Percentiles rank a stretch among this genome's conserved stretches.
Evolutionary conservation across 345 rosid species (phyloP).

Genomic region (Ailanthus altissimus): DNA sequence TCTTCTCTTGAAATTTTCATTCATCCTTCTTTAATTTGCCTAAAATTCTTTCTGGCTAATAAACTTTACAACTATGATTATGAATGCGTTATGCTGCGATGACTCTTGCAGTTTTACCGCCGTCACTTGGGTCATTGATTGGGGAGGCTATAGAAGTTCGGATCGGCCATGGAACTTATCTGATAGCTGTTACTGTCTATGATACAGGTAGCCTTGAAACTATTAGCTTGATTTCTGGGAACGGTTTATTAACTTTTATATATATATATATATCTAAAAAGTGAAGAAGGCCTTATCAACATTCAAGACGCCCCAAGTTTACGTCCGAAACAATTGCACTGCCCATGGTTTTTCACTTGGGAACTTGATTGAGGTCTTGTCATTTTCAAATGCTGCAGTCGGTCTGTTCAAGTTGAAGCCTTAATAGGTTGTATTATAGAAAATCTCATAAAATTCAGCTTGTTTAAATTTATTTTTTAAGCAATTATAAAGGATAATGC

Average conservation of each 20-base stretch:
- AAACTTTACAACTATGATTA: background rate
- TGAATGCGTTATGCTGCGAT: background rate
- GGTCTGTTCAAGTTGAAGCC: background rate
- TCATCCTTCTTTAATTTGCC: too few relatives aligned
- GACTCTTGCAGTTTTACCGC: background rate
- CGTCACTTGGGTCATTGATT: background rate
- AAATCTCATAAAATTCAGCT: background rate
- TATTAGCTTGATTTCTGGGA: background rate
- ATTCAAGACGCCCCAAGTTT: conserved; percentile 17
- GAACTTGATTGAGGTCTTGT: background rate
- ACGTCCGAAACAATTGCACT: background rate
- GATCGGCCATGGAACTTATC: background rate
- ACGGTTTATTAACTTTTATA: too few relatives aligned
- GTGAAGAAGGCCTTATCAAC: background rate
- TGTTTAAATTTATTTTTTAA: background rate
- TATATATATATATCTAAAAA: too few relatives aligned
- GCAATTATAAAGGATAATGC: background rate
- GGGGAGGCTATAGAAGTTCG: background rate
- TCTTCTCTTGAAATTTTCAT: too few relatives aligned
- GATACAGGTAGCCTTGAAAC: too few relatives aligned
- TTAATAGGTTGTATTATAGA: background rate
- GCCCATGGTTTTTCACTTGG: conserved; percentile 14
- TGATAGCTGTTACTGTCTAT: background rate
- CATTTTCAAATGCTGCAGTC: background rate
- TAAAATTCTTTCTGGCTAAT: too few relatives aligned